Percentiles rank a stretch among this genome's conserved stretches.
Conservation (phyloP, 208 protist species). For the Leishmania aethiopica region DNA sequence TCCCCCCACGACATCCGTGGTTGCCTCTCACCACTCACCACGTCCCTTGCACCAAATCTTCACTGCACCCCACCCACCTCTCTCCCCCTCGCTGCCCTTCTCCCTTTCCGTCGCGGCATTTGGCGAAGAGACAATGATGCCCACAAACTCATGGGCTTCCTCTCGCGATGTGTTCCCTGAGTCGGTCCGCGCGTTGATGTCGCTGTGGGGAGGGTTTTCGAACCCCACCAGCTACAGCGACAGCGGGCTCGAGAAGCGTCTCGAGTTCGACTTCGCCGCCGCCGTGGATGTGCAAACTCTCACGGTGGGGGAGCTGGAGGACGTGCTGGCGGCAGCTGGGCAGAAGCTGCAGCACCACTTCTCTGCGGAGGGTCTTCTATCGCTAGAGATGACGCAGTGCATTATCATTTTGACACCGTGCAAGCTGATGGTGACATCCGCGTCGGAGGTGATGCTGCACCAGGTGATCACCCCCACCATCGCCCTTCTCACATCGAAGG, state of each 20-base stretch:
- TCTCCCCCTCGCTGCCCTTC: background rate
- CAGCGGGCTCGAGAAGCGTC: slow-evolving; percentile 81
- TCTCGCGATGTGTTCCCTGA: slow-evolving; percentile 65
- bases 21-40: background rate
- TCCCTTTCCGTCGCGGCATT: background rate
- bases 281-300: slow-evolving; percentile 20
- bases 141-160: slow-evolving; percentile 44
- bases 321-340: slow-evolving; percentile 40
- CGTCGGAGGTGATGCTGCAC: slow-evolving; percentile 73
- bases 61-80: background rate
- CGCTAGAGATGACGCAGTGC: slow-evolving; percentile 54
- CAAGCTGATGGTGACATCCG: slow-evolving; percentile 56
- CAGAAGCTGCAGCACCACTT: slow-evolving; percentile 40
- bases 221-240: slow-evolving; percentile 49
- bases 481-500: slow-evolving; percentile 33
- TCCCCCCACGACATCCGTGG: background rate
- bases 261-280: slow-evolving; percentile 80
- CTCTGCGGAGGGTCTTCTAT: slow-evolving; percentile 30
- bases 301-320: slow-evolving; percentile 41
- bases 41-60: background rate
- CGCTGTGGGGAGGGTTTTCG: slow-evolving; percentile 84
- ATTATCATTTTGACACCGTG: slow-evolving; percentile 49
- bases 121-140: slow-evolving; percentile 8
- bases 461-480: slow-evolving; percentile 50
- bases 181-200: slow-evolving; percentile 85